These are phyloP conservation scores for Camellia lanceoleosa DNA, from an alignment of 148 eudicot genomes.

Conservation along the genomic window DNA sequence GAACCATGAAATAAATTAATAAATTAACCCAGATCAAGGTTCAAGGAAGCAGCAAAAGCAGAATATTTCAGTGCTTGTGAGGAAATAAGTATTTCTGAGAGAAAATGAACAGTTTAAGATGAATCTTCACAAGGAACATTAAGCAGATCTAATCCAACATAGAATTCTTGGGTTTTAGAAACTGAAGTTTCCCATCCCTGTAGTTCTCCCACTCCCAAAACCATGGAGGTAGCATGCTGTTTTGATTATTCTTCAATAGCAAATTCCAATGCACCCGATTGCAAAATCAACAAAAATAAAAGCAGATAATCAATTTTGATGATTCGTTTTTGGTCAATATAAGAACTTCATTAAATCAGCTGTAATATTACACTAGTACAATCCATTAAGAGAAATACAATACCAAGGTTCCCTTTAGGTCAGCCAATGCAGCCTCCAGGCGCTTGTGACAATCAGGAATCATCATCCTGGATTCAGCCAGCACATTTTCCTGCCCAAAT, in stretches of 20 bases:
- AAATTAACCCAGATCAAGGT: background rate
- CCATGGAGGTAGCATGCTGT: background rate
- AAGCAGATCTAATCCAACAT: background rate
- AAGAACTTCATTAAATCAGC: background rate
- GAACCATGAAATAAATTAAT: too few species aligned
- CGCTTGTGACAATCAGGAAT: constrained; percentile 92
- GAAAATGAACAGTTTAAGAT: too few species aligned
- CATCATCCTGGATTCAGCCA: constrained; percentile 99
- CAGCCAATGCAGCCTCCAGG: constrained; percentile 72
- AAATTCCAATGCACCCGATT: background rate
- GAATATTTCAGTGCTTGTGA: background rate
- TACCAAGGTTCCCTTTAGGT: constrained; percentile 79
- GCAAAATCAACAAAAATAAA: background rate
- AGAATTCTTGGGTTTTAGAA: background rate
- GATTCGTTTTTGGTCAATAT: background rate
- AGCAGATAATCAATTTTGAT: background rate
- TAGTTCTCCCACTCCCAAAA: background rate
- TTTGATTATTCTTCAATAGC: background rate
- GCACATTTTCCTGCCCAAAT: constrained; percentile 70
- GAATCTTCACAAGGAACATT: background rate
- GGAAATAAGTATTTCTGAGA: background rate
- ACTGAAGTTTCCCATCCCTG: background rate
- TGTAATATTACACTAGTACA: background rate
- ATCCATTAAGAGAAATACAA: background rate
- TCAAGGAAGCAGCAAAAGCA: background rate